Evolutionary conservation across 306 rosid species (phyloP), one percentile per base, ranked within the genome.

Genomic region (Acacia melanoxylon): DNA sequence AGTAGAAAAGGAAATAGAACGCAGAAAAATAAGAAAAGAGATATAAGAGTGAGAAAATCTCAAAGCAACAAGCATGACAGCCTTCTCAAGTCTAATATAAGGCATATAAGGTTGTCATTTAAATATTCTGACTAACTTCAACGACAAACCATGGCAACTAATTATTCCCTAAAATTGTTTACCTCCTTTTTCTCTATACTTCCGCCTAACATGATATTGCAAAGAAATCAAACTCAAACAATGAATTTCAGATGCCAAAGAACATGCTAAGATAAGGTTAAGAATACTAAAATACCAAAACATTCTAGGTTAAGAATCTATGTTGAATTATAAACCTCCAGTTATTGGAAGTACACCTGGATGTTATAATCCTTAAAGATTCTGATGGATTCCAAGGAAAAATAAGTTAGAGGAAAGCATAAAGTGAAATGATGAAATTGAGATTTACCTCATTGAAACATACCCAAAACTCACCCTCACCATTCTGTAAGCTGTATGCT

Each of bases 371-470:
- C 74, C 27, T 61, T 66, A 83, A 40, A 80, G 54, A 29, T 63
- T 46, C 63, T 29, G 19, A 14, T 29, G 67, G 33, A 8, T 17
- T 27, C 31, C 58, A 48, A 29, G 62, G 41, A 72, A 41, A 27
- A 78, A 19, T 31, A 79, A 68, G 52, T 45, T 24, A 25, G 83
- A 4, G 33, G 56, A 72, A 66, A 27, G 27, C 41, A 24, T 49
- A 13, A 68, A 77, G 81, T 16, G 33, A 29, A 77, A 74, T 27
- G 49, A 68, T 29, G 67, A 68, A 56, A 75, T 40, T 40, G 20
- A 41, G 78, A 83, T 45, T 76, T 89, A 93, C 97, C 93, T 90
- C 83, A 76, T 80, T 65, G 68, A 72, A 79, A 84, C 82, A 74
- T 70, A 70, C 63, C 71, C 81, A 86, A 86, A 85, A 83, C 83